These are phyloP conservation scores for Colletotrichum higginsianum DNA, from an alignment of 2,329 filamentous ascomycete genomes.

Conservation along the genomic window DNA sequence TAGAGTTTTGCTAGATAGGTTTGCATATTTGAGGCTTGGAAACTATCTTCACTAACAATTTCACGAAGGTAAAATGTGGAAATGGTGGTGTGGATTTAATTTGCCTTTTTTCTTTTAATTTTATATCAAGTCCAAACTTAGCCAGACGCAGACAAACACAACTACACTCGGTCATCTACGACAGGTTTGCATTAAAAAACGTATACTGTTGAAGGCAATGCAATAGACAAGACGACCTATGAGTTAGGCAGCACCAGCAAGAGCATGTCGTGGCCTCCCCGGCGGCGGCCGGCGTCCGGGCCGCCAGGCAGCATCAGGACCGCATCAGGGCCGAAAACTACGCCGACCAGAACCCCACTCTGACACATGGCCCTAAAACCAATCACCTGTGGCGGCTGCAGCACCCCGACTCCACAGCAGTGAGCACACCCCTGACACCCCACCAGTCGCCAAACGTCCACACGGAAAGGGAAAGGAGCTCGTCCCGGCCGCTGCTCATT, in stretches of 20 bases:
- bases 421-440: not conserved
- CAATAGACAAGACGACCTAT: too few relatives aligned
- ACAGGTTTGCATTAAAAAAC: too few relatives aligned
- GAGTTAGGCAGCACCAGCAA: not conserved
- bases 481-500: conserved; percentile 5
- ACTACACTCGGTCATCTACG: too few relatives aligned
- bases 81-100: too few relatives aligned
- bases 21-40: too few relatives aligned
- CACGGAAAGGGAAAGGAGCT: conserved; percentile 29
- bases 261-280: not conserved
- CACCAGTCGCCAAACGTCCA: not conserved
- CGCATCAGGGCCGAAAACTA: not conserved
- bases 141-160: too few relatives aligned
- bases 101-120: too few relatives aligned
- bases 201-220: too few relatives aligned
- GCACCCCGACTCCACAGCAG: not conserved
- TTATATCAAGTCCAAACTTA: too few relatives aligned
- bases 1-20: fast-evolving
- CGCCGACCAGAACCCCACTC: conserved; percentile 2
- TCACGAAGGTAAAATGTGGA: too few relatives aligned
- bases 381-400: conserved; percentile 7
- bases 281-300: conserved; percentile 1
- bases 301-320: not conserved
- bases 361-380: not conserved
- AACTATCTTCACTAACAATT: too few relatives aligned